Evolutionary conservation across 768 basidiomycete species (phyloP), one percentile per base, ranked within the genome.

Genomic region (Tulasnella sp.): DNA sequence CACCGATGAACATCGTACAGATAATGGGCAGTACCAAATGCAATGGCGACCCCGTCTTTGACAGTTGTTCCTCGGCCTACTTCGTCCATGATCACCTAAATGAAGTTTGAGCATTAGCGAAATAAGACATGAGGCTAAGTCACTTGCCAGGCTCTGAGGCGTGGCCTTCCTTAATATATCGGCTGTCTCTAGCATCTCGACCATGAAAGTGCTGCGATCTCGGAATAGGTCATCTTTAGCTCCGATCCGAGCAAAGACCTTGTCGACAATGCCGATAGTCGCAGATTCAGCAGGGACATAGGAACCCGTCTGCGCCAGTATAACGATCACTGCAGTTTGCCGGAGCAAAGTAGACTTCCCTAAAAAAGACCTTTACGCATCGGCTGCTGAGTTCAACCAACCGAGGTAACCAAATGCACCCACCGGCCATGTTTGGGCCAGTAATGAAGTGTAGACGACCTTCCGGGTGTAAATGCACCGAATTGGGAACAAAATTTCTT

Each of bases 1-100:
- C 93, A 95, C 75, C 87, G 86, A 82, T 94, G 94, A 42, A 89
- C 88, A 48, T 89, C 86, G 52, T 91, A 85, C 27, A 98, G 88
- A 84, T 98, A 92, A 82, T 97, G 92, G 44, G 97, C 88, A 3
- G 95, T 91, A 8, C 95, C 94, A 83, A 95, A 98, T 24, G 98
- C 97, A 75, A 99, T 94, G 0, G 97, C 95, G 19, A 98, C 85
- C 14, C 97, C 97, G 83, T 98, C 97, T 80, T 91, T 91, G 10
- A 96, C 91, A 0, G 96, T 96, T 7, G 97, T 99, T 44, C 97
- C 97, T 82, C 97, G 87, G 8, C 97, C 97, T n/a, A 99, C 96
- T 87, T 99, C 97, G 84, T 99, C 97, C 95, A 99, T 97, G 81
- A 99, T 97, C n/a, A 99, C 93, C 95, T 96, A 82, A 44, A 21